phyloP scores from a whole-genome alignment of 2,329 filamentous ascomycete species.

The Phaeophleospora eucalypticola region DNA sequence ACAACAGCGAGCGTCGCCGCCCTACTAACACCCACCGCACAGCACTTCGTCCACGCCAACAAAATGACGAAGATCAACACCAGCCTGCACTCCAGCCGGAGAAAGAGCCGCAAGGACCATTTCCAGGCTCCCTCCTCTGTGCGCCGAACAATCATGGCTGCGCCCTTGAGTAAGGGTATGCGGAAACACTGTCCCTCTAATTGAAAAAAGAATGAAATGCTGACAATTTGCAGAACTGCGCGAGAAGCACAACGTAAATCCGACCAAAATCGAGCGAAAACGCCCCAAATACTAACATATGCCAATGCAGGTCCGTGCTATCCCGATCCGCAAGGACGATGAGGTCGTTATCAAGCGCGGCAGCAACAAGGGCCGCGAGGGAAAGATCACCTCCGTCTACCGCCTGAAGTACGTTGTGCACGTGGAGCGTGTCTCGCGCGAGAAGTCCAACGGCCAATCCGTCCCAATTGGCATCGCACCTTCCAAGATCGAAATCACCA shows the following conservation, averaged over 20 bases:
- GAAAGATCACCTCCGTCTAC: slow-evolving; percentile 97
- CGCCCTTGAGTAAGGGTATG: slow-evolving; percentile 76
- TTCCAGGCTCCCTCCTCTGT: slow-evolving; percentile 92
- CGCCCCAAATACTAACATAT: slow-evolving; percentile 4
- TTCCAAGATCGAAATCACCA: slow-evolving; percentile 96
- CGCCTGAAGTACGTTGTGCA: slow-evolving; percentile 97
- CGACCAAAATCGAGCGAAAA: neutral
- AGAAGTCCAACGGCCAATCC: slow-evolving; percentile 96
- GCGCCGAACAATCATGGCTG: slow-evolving; percentile 95
- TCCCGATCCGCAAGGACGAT: slow-evolving; percentile 93
- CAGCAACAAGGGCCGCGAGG: slow-evolving; percentile 94
- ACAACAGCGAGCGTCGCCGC: too few species aligned
- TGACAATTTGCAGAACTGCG: slow-evolving; percentile 60
- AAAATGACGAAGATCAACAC: slow-evolving; percentile 70
- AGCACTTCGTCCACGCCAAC: slow-evolving; percentile 26
- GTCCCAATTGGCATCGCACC: slow-evolving; percentile 92
- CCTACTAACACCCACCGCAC: slow-evolving; percentile 15
- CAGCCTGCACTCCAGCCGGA: slow-evolving; percentile 73
- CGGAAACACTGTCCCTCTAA: slow-evolving; percentile 7
- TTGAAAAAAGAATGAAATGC: slow-evolving; percentile 13
- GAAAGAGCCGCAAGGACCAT: slow-evolving; percentile 99
- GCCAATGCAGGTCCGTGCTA: slow-evolving; percentile 57
- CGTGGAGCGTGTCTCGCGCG: slow-evolving; percentile 92
- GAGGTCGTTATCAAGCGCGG: slow-evolving; percentile 82
- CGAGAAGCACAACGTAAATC: slow-evolving; percentile 91